Conservation (phyloP, 805 yeast species). For the Isabelozyma rhagii region DNA sequence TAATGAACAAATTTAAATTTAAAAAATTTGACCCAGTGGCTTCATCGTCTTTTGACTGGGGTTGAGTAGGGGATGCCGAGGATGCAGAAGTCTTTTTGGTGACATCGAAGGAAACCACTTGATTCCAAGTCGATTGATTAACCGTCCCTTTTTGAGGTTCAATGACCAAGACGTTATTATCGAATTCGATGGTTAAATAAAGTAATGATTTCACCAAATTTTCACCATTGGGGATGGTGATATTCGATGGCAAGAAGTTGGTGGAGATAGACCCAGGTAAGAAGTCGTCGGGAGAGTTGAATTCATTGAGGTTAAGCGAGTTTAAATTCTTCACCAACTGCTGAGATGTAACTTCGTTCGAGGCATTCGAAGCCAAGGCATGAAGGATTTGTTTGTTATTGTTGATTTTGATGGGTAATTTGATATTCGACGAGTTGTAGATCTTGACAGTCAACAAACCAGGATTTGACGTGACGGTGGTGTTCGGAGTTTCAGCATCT, state of each 20-base stretch:
- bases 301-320: conserved; percentile 9
- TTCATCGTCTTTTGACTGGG: conserved; percentile 13
- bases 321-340: conserved; percentile 31
- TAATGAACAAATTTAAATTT: conserved; percentile 73
- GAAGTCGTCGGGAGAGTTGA: conserved; percentile 16
- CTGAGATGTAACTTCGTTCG: conserved; percentile 23
- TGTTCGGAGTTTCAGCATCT: background rate
- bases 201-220: conserved; percentile 63
- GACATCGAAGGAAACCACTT: conserved; percentile 88
- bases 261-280: conserved; percentile 32
- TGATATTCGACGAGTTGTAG: conserved; percentile 64
- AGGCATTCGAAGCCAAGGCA: conserved; percentile 59
- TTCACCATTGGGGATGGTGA: conserved; percentile 51
- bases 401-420: conserved; percentile 67
- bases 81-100: conserved; percentile 22
- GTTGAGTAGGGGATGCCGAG: conserved; percentile 2
- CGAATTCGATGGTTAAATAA: conserved; percentile 88
- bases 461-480: conserved; percentile 31
- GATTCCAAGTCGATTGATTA: conserved; percentile 77
- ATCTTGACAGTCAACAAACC: conserved; percentile 78
- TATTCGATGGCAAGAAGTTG: conserved; percentile 48
- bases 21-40: conserved; percentile 45
- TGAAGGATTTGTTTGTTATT: conserved; percentile 60
- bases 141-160: conserved; percentile 86
- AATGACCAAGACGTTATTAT: conserved; percentile 85